Conservation (phyloP, 2,329 filamentous ascomycete genomes). For the Magnaporthiopsis incrustans region DNA sequence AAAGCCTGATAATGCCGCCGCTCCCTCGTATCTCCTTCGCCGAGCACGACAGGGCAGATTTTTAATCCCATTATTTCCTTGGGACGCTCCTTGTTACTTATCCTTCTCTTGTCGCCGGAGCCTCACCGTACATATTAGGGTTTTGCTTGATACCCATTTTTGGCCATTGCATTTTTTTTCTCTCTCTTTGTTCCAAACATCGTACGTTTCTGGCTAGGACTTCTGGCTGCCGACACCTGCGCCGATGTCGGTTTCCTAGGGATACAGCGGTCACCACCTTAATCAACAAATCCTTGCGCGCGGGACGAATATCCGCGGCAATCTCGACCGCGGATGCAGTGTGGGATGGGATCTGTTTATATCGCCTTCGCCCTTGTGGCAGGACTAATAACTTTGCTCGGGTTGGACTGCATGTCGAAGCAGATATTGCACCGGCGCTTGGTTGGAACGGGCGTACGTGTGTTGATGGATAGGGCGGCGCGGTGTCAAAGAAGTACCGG, state of each 20-base stretch:
- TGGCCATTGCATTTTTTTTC: conserved; percentile 1
- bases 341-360: background rate
- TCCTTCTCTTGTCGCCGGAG: background rate
- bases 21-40: background rate
- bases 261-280: background rate
- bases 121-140: conserved; percentile 2
- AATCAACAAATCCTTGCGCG: background rate
- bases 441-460: background rate
- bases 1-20: background rate
- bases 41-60: background rate
- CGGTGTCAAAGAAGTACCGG: background rate
- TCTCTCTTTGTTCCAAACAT: background rate
- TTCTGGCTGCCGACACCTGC: background rate
- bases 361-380: background rate
- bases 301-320: background rate
- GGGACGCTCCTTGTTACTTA: background rate
- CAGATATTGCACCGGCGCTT: background rate
- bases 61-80: background rate
- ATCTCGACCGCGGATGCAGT: too few species aligned
- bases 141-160: conserved; percentile 4
- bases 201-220: background rate
- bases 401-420: background rate
- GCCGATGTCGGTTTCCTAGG: background rate
- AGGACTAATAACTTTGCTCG: background rate
- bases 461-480: background rate